Evolutionary conservation across 2,329 filamentous ascomycete genomes (phyloP).

Genomic region (Cryphonectria carpinicola): DNA sequence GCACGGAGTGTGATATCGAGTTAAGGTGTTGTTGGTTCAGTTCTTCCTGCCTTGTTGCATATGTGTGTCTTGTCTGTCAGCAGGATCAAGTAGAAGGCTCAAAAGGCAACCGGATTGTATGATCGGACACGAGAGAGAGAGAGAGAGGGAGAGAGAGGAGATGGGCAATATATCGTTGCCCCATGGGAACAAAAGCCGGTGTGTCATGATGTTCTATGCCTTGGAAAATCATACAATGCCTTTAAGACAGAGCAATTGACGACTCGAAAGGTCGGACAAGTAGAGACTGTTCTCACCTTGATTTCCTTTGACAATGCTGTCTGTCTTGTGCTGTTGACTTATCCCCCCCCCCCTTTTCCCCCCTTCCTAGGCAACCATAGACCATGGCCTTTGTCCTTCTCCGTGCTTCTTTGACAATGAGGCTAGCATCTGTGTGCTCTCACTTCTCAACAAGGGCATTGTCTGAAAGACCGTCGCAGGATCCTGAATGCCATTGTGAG

Average conservation of each 20-base stretch:
- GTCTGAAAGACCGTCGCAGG: neutral
- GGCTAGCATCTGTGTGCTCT: neutral
- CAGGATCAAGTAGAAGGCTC: neutral
- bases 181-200: neutral
- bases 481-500: neutral
- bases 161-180: neutral
- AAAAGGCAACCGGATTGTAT: no score
- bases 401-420: neutral
- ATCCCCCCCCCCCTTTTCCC: no score
- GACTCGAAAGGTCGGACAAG: neutral
- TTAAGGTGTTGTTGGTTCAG: neutral
- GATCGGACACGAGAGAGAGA: neutral
- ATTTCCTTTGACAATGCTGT: conserved; percentile 2
- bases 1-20: neutral
- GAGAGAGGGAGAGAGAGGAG: no score
- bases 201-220: conserved; percentile 5
- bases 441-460: neutral
- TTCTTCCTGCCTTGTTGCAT: neutral
- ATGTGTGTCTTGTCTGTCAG: conserved; percentile 2
- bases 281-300: neutral
- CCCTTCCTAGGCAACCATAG: neutral
- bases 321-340: neutral
- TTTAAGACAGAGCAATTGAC: neutral
- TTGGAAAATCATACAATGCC: neutral
- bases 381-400: neutral